Percentiles rank a stretch among this genome's conserved stretches.
These are phyloP conservation scores for Acorus calamus DNA, from an alignment of 106 monocot species.

Conservation along the genomic window DNA sequence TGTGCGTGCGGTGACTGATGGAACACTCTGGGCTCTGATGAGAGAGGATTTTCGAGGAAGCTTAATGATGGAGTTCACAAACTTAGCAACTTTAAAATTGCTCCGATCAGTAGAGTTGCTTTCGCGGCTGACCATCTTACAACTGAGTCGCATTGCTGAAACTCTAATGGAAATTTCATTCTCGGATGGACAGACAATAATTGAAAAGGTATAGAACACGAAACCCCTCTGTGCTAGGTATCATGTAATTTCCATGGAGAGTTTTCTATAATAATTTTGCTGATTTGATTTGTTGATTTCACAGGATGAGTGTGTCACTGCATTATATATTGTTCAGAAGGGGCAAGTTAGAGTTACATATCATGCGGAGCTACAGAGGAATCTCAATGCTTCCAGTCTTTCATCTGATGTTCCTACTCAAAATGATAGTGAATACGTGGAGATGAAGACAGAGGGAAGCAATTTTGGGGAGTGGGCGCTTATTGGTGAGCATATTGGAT, in stretches of 20 bases:
- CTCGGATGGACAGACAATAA: constrained; percentile 85
- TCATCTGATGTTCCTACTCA: constrained; percentile 24
- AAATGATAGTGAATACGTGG: constrained; percentile 32
- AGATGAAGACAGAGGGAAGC: constrained; percentile 63
- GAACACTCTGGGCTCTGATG: constrained; percentile 87
- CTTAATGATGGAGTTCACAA: constrained; percentile 79
- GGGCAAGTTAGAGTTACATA: constrained; percentile 64
- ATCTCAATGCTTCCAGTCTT: constrained; percentile 20
- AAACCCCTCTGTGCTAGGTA: no score
- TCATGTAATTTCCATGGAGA: no score
- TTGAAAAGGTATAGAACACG: constrained; percentile 45
- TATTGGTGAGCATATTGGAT: constrained; percentile 48
- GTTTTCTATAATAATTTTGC: no score
- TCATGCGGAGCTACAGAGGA: constrained; percentile 18
- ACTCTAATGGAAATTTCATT: constrained; percentile 66
- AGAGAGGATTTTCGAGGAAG: constrained; percentile 93
- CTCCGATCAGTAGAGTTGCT: constrained; percentile 77
- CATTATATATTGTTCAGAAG: constrained; percentile 73
- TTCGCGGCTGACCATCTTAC: constrained; percentile 72
- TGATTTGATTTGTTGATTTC: constrained; percentile 3
- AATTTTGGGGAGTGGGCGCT: constrained; percentile 96
- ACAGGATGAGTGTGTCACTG: constrained; percentile 46
- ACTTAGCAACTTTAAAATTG: constrained; percentile 73
- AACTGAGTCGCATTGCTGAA: constrained; percentile 72
- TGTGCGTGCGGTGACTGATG: constrained; percentile 87